phyloP scores from a whole-genome alignment of 305 asterid genomes.

The Lippia alba region DNA sequence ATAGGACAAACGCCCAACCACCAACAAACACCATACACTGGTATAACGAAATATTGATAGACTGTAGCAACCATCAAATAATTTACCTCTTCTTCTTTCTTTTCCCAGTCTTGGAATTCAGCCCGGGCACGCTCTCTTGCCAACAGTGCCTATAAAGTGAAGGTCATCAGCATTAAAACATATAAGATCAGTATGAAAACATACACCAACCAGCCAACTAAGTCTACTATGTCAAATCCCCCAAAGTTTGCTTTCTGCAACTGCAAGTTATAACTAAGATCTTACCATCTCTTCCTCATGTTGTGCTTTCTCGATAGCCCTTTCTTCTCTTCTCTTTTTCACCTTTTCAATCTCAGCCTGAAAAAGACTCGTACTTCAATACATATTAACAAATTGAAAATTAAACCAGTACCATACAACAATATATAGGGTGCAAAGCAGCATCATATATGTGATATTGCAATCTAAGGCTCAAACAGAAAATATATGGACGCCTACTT shows the following conservation, averaged over 20 bases:
- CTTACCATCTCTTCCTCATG: conserved; percentile 94
- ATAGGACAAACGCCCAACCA: conserved; percentile 6
- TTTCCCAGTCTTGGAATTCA: conserved; percentile 96
- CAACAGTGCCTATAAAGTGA: conserved; percentile 63
- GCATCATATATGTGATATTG: conserved; percentile 18
- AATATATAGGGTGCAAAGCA: conserved; percentile 25
- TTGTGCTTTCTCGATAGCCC: conserved; percentile 91
- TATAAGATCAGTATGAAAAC: conserved; percentile 3
- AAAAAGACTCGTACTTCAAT: conserved; percentile 30
- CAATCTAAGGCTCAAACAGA: conserved; percentile 16
- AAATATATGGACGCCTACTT: conserved; percentile 5
- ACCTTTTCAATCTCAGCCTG: conserved; percentile 94
- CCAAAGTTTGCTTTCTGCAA: conserved; percentile 5
- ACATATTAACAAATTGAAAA: conserved; percentile 14
- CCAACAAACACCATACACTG: conserved; percentile 14
- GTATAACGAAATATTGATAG: conserved; percentile 15
- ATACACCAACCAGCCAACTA: conserved; percentile 23
- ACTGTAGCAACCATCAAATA: conserved; percentile 23
- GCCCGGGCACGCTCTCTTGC: conserved; percentile 97
- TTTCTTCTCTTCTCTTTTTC: conserved; percentile 91
- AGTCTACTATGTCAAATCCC: conserved; percentile 28
- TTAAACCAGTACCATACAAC: conserved; percentile 18
- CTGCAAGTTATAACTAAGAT: conserved; percentile 24
- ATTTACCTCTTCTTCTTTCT: conserved; percentile 91
- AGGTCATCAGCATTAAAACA: conserved; percentile 24